These are phyloP conservation scores for Chlorella variabilis DNA, from an alignment of 163 green algal genomes.

Conservation along the genomic window DNA sequence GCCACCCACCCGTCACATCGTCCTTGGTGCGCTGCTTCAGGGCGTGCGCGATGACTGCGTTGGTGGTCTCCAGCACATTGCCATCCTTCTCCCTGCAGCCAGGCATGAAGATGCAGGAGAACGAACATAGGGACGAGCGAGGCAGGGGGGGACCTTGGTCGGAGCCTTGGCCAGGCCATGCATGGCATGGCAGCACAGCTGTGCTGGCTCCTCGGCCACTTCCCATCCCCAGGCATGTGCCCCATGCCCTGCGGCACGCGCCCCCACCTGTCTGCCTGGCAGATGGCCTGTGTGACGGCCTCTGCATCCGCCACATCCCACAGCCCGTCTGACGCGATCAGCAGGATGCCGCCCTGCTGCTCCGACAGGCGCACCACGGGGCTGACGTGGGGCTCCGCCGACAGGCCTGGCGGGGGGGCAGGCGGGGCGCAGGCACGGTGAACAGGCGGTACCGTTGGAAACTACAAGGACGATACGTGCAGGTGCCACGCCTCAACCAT, in stretches of 20 bases:
- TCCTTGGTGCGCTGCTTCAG: conserved; percentile 63
- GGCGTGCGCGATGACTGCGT: conserved; percentile 64
- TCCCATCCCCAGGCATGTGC: too few species aligned
- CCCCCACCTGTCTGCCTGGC: conserved; percentile 36
- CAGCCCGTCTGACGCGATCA: conserved; percentile 84
- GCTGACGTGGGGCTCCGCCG: conserved; percentile 72
- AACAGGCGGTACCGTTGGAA: too few species aligned
- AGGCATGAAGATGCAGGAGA: neutral
- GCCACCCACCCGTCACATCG: conserved; percentile 65
- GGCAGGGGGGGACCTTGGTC: too few species aligned
- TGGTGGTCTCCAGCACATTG: conserved; percentile 35
- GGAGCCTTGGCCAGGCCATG: too few species aligned
- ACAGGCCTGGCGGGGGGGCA: conserved; percentile 58
- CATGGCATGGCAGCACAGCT: too few species aligned
- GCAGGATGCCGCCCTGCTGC: conserved; percentile 55
- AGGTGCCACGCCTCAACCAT: too few species aligned
- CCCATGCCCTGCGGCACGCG: too few species aligned
- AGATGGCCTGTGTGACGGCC: conserved; percentile 43
- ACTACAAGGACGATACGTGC: too few species aligned
- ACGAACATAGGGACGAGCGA: neutral
- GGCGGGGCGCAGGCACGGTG: neutral
- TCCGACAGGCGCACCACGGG: conserved; percentile 41
- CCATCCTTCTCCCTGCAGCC: conserved; percentile 28
- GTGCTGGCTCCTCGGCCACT: too few species aligned
- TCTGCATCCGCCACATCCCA: conserved; percentile 80